Evolutionary conservation across 345 rosid species (phyloP).

Genomic region (Camelina laxa): DNA sequence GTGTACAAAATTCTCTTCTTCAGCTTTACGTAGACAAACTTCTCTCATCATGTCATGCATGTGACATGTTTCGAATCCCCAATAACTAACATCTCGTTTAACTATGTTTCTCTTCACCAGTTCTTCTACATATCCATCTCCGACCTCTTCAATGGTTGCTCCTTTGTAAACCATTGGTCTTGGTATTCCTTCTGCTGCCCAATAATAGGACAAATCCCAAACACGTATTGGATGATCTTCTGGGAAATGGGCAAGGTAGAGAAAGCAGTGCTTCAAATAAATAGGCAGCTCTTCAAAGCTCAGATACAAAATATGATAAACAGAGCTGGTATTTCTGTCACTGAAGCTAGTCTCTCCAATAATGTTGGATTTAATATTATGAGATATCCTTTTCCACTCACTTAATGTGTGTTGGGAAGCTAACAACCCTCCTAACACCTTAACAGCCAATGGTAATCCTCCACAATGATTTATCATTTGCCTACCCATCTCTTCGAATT

Average conservation of each 20-base stretch:
- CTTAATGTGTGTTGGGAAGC: too few species aligned
- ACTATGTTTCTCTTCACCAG: not conserved
- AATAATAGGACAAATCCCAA: not conserved
- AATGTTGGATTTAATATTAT: not conserved
- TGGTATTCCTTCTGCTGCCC: not conserved
- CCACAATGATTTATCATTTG: not conserved
- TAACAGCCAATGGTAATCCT: not conserved
- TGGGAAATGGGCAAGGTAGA: not conserved
- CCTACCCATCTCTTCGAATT: too few species aligned
- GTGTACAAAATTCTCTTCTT: conserved; percentile 28
- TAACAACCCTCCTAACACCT: not conserved
- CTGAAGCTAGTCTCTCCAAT: too few species aligned
- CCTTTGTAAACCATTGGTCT: not conserved
- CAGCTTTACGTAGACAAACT: conserved; percentile 25
- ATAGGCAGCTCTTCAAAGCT: not conserved
- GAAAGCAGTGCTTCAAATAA: not conserved
- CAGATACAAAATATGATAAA: not conserved
- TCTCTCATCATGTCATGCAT: conserved; percentile 40
- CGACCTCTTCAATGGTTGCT: too few species aligned
- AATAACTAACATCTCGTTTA: too few species aligned
- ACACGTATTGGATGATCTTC: not conserved
- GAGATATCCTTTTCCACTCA: not conserved
- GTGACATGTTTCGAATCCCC: too few species aligned
- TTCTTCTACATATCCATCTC: not conserved
- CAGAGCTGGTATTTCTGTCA: too few species aligned